Evolutionary conservation across 345 rosid species (phyloP).

Genomic region (Brassica carinata): DNA sequence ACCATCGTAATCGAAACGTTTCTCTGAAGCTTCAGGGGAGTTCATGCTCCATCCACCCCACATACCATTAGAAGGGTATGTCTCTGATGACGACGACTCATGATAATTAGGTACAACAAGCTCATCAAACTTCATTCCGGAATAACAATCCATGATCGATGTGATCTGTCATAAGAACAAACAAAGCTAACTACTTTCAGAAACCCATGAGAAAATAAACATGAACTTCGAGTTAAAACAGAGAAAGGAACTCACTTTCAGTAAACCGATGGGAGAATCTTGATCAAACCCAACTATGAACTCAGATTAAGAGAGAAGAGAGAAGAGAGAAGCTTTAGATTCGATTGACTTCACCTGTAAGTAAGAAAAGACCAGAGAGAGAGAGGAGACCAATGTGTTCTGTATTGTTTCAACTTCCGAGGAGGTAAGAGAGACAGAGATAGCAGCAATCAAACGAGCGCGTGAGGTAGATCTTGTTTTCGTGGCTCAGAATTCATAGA

Average conservation of each 20-base stretch:
- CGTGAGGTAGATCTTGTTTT: constrained; percentile 36
- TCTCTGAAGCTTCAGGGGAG: constrained; percentile 34
- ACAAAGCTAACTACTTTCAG: constrained; percentile 19
- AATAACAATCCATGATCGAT: constrained; percentile 40
- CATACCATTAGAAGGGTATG: constrained; percentile 37
- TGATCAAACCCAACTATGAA: constrained; percentile 15
- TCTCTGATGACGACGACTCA: constrained; percentile 37
- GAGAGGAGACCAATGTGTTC: constrained; percentile 19
- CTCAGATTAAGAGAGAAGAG: constrained; percentile 25
- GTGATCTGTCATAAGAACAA: constrained; percentile 13
- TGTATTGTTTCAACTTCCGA: constrained; percentile 34
- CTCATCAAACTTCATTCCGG: constrained; percentile 29
- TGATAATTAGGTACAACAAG: constrained; percentile 36
- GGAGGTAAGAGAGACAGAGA: constrained; percentile 33
- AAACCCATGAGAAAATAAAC: constrained; percentile 2
- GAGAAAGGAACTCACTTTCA: constrained; percentile 30
- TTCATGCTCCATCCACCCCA: constrained; percentile 44
- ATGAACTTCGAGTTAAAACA: background rate
- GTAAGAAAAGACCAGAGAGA: constrained; percentile 23
- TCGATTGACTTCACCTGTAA: constrained; percentile 20
- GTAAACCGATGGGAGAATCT: constrained; percentile 2
- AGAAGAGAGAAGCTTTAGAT: background rate
- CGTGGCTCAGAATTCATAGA: constrained; percentile 44
- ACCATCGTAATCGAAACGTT: constrained; percentile 34
- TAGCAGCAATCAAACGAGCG: constrained; percentile 13